These are phyloP conservation scores for Nectriaceae sp. DNA, from an alignment of 2,329 filamentous ascomycete genomes.

Conservation along the genomic window DNA sequence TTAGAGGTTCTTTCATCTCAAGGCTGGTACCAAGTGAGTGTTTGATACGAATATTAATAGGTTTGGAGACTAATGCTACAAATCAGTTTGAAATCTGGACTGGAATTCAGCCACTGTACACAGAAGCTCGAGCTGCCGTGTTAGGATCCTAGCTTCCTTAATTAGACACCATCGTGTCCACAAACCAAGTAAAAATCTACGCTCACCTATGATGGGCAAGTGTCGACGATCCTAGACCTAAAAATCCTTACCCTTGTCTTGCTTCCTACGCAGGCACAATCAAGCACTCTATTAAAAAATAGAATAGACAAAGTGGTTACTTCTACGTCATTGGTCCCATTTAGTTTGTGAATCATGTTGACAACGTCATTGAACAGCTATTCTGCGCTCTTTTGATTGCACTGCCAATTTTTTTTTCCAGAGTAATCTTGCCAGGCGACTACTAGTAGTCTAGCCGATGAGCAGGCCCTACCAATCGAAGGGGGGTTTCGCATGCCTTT, in stretches of 20 bases:
- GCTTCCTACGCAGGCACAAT: neutral
- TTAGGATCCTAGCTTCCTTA: constrained; percentile 35
- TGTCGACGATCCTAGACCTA: neutral
- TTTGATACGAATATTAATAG: neutral
- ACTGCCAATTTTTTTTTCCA: too few relatives aligned
- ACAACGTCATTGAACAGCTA: too few relatives aligned
- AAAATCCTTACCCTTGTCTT: neutral
- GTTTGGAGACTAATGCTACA: neutral
- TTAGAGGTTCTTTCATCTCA: constrained; percentile 89
- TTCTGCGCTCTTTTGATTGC: too few relatives aligned
- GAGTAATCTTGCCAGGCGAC: too few relatives aligned
- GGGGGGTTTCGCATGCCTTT: too few relatives aligned
- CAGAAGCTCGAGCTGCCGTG: constrained; percentile 65
- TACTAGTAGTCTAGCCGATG: too few relatives aligned
- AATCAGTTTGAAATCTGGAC: constrained; percentile 80
- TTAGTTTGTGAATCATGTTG: neutral
- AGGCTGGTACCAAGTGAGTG: constrained; percentile 78
- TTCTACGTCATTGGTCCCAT: neutral
- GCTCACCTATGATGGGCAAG: neutral
- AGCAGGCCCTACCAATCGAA: too few relatives aligned
- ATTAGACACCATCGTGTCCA: neutral
- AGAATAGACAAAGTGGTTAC: neutral
- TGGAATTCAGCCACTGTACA: constrained; percentile 73
- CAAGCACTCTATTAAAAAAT: neutral
- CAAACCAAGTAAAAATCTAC: neutral